phyloP scores from a whole-genome alignment of 1,139 yeast genomes.

The Taphrina wiesneri region DNA sequence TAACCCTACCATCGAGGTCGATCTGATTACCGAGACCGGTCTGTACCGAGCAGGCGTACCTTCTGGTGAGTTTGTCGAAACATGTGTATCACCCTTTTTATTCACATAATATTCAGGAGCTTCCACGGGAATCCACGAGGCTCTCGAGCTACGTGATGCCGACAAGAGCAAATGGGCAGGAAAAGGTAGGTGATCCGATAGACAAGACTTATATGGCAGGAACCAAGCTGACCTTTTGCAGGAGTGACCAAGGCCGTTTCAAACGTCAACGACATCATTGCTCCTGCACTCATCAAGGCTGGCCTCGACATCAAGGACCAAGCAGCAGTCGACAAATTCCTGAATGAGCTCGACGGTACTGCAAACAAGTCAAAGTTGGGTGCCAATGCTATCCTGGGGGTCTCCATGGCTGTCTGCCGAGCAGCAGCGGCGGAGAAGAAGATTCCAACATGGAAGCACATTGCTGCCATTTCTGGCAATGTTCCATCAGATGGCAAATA shows the following conservation, averaged over 20 bases:
- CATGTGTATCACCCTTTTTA: background rate
- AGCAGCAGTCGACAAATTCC: conserved; percentile 74
- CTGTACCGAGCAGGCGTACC: conserved; percentile 91
- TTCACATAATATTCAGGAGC: conserved; percentile 22
- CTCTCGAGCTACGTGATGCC: conserved; percentile 91
- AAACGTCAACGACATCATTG: conserved; percentile 85
- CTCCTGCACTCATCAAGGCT: conserved; percentile 79
- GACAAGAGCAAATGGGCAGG: conserved; percentile 94
- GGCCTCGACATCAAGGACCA: conserved; percentile 76
- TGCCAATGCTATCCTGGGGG: conserved; percentile 95
- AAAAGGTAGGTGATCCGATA: conserved; percentile 53
- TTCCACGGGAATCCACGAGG: conserved; percentile 63
- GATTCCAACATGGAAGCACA: conserved; percentile 82
- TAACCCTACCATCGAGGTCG: conserved; percentile 97
- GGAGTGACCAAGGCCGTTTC: conserved; percentile 81
- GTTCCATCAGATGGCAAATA: conserved; percentile 54
- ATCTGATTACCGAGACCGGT: conserved; percentile 81
- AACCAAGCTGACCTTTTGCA: conserved; percentile 43
- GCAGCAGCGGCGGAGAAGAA: conserved; percentile 90
- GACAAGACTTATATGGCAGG: background rate
- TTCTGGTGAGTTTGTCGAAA: conserved; percentile 57
- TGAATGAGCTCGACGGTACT: conserved; percentile 81
- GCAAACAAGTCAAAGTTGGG: conserved; percentile 91
- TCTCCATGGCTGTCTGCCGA: conserved; percentile 86
- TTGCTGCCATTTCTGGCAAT: conserved; percentile 68